Base-by-base conservation (phyloP, 306 rosid species). In the Vigna angularis region DNA sequence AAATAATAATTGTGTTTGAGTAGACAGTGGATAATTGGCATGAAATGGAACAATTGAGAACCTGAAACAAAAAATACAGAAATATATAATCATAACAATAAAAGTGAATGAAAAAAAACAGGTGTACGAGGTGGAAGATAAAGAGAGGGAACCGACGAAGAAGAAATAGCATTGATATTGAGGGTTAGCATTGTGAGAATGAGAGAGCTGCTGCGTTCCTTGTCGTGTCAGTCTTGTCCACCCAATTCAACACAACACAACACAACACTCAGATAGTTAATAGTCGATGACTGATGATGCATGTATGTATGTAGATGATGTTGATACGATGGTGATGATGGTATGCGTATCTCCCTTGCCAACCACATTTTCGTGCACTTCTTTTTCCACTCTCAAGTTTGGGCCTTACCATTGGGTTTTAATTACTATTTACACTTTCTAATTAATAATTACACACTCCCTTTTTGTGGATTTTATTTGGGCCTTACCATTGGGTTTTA, bases 41-140 rank as follows among this genome's bases (percentile, higher is more conserved):
- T 84, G 86, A 75, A 86, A 76, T 28, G 90, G 84, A 85, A 80
- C 74, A 83, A 77, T 48, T 38, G 87, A 89, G 83, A 71, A 85
- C 71, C 97, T 89, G 87, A 81, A 76, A 83, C 26, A 80, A 44
- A 42, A 63, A 2, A 51, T 0, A 17, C 5, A 55, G 11, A 56
- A n/a, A 13, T 22, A 44, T 18, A 66, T 9, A 66, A 40, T 40
- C 28, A 34, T 8, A 22, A 49, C 2, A 72, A 74, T 16, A 62
- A 40, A 32, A 24, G 12, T 68, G 22, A 51, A 6, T 0, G 28
- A 30, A 66, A 65, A 12, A 26, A 68, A 36, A 32, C 34, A 66
- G n/a, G 53, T 17, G 20, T 9, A 47, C 3, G 18, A 51, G 32
- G 66, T 26, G 26, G 48, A 12, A 20, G 62, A 52, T 3, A 51